Evolutionary conservation across 2,329 filamentous ascomycete species (phyloP).

Genomic region (Phyllosticta capitalensis): DNA sequence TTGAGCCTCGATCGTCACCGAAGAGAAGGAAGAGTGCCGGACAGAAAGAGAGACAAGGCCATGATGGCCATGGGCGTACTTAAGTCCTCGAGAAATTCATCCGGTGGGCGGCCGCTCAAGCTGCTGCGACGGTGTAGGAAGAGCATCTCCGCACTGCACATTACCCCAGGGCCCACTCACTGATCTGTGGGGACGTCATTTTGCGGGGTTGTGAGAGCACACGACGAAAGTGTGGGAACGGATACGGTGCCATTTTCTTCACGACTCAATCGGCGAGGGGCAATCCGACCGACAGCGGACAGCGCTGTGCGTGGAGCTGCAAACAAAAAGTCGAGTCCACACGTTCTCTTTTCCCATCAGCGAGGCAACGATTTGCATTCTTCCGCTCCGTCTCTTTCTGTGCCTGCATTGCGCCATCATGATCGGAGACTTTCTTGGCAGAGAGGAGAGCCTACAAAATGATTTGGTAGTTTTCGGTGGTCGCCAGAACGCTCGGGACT

Average conservation of each 20-base stretch:
- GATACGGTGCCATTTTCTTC: not conserved
- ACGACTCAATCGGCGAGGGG: not conserved
- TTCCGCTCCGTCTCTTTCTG: not conserved
- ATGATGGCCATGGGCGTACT: not conserved
- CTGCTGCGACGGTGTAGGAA: not conserved
- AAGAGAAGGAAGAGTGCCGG: not conserved
- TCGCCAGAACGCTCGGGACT: too few species aligned
- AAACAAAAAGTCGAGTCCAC: not conserved
- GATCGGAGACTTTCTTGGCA: not conserved
- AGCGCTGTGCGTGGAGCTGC: not conserved
- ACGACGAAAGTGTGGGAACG: not conserved
- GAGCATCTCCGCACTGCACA: not conserved
- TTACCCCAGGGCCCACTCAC: not conserved
- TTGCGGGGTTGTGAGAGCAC: not conserved
- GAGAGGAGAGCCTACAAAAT: too few species aligned
- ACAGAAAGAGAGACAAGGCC: too few species aligned
- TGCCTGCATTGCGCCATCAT: not conserved
- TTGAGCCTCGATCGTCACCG: too few species aligned
- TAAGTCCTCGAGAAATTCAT: not conserved
- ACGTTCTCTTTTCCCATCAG: not conserved
- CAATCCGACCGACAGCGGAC: not conserved
- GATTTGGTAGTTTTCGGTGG: too few species aligned
- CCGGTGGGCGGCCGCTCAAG: not conserved
- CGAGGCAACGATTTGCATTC: not conserved
- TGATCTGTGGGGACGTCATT: not conserved